A percentile compares a stretch with the other conserved stretches of the same genome.
Evolutionary conservation across 2,329 filamentous ascomycete species (phyloP).

Genomic region (Aspergillus calidoustus): DNA sequence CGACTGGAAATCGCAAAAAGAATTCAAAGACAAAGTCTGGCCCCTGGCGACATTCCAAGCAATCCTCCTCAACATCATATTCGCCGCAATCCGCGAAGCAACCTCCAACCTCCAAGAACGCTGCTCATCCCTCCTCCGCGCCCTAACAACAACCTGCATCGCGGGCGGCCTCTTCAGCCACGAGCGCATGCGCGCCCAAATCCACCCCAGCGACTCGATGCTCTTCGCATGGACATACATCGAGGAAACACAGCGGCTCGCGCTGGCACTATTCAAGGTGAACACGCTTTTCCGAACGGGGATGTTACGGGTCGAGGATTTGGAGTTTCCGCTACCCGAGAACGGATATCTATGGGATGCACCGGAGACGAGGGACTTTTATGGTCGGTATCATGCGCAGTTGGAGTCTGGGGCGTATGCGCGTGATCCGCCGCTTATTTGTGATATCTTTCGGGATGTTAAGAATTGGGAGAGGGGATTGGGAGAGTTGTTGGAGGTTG

Average conservation of each 20-base stretch:
- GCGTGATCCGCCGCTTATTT: neutral
- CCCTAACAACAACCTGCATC: neutral
- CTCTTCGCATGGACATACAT: slow-evolving; percentile 3
- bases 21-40: slow-evolving; percentile 2
- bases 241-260: neutral
- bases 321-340: neutral
- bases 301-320: neutral
- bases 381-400: slow-evolving; percentile 2
- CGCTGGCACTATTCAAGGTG: neutral
- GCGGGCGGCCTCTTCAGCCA: slow-evolving; percentile 4
- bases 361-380: neutral
- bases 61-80: neutral
- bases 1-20: neutral
- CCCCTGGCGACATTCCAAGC: neutral
- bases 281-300: neutral
- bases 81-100: neutral
- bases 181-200: neutral
- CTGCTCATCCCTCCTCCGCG: neutral
- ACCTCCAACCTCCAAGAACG: neutral
- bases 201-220: neutral
- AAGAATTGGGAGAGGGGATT: neutral
- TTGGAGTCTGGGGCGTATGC: neutral
- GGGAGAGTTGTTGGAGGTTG: neutral
- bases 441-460: neutral
- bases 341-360: slow-evolving; percentile 3